phyloP scores from a whole-genome alignment of 768 basidiomycete genomes.

The Symmetrospora coprosmae region DNA sequence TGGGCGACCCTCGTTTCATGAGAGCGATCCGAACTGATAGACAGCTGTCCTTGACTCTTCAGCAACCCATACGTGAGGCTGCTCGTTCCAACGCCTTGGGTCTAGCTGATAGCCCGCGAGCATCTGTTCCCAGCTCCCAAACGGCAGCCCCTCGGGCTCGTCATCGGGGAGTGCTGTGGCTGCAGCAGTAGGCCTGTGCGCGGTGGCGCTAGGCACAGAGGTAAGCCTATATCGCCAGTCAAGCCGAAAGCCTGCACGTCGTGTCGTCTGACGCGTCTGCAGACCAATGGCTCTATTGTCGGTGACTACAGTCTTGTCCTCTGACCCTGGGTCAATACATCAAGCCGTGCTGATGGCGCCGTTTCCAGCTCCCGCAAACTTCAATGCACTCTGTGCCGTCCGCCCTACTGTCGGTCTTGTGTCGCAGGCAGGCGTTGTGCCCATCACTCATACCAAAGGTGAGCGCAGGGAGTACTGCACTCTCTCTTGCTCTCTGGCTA shows the following conservation, averaged over 20 bases:
- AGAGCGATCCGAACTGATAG: too few relatives aligned
- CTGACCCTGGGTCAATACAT: not conserved
- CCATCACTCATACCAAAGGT: not conserved
- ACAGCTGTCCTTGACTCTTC: too few relatives aligned
- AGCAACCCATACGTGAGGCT: not conserved
- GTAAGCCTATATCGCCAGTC: conserved; percentile 30
- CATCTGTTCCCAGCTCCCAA: conserved; percentile 33
- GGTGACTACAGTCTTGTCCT: conserved; percentile 22
- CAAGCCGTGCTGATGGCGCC: not conserved
- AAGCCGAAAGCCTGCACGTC: not conserved
- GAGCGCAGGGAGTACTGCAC: not conserved
- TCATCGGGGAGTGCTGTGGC: conserved; percentile 50
- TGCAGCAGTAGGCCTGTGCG: conserved; percentile 45
- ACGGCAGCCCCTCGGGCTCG: conserved; percentile 48
- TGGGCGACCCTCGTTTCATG: too few relatives aligned
- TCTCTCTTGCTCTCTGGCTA: conserved; percentile 27
- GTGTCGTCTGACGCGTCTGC: not conserved
- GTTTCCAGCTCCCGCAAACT: conserved; percentile 36
- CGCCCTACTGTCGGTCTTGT: conserved; percentile 51
- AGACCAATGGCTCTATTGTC: conserved; percentile 42
- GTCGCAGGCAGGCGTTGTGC: conserved; percentile 47
- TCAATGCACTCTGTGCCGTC: conserved; percentile 49
- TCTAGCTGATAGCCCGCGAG: not conserved
- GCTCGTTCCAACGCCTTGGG: too few relatives aligned
- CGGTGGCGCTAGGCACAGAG: conserved; percentile 44